Base-by-base conservation (phyloP, 352 stramenopile species). In the Globisporangium spinosum region DNA sequence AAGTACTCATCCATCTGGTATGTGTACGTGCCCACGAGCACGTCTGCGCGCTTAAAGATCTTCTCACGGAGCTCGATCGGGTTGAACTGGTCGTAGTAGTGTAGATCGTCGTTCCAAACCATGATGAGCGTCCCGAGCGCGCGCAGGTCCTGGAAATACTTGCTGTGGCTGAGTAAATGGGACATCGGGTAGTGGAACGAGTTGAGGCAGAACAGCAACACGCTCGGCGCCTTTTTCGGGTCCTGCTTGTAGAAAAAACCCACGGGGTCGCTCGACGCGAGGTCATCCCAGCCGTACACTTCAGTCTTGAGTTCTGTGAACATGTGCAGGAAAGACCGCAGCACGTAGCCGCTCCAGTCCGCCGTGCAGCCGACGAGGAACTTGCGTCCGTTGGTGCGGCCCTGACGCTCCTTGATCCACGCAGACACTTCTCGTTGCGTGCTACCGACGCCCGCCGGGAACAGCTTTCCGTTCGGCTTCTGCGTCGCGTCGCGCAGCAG, bases 1-100 rank as follows among this genome's bases (percentile, higher is more conserved):
- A 94, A 91, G 68, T 91, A 94, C 60, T 90, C 82, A 68, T 91
- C 82, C 71, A 90, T 85, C 29, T 89, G 68, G 76, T 93, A 94
- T 68, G 82, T 74, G 73, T 94, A 94, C 15, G 86, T 89, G 22
- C 86, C 75, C 23, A 91, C 57, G 22, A 94, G 70, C 62, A 92
- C 81, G 34, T 94, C 85, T 29, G 78, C 73, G 20, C 78, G 76
- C 55, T 79, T 89, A 34, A 93, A 65, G 67, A 93, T 84, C 58
- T 83, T 72, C 35, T 93, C 77, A 9, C 80, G 83, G 53, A 93
- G 59, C 22, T 74, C 51, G 35, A 80, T 71, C 13, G 83, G 79
- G 65, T 90, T 73, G 59, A 91, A 89, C 75, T 91, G 85, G 72
- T 93, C 84, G 63, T 87, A 92, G 65, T 92, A 89, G 61, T 89